Percentiles rank a stretch among this genome's conserved stretches.
These are phyloP conservation scores for Nitzschia palea DNA, from an alignment of 108 stramenopile species.

Conservation along the genomic window DNA sequence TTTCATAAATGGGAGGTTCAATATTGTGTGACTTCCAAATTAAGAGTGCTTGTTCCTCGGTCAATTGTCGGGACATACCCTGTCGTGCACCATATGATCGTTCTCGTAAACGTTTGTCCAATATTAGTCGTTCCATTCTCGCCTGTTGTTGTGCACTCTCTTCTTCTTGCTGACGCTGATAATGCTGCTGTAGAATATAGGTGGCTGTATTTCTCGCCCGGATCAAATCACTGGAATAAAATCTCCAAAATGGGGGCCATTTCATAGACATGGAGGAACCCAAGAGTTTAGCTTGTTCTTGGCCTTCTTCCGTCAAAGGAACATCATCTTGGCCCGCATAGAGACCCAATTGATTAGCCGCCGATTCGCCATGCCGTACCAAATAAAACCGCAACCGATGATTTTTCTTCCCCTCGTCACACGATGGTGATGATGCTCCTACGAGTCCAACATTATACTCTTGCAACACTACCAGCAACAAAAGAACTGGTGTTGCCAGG, in stretches of 20 bases:
- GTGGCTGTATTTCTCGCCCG: constrained; percentile 5
- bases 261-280: constrained; percentile 6
- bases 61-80: constrained; percentile 34
- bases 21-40: constrained; percentile 5
- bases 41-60: constrained; percentile 27
- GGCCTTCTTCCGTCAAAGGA: constrained; percentile 43
- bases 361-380: constrained; percentile 59
- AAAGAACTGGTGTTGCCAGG: too few species aligned
- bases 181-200: background rate
- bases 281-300: constrained; percentile 25
- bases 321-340: constrained; percentile 57
- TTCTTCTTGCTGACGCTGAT: background rate
- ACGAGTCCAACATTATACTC: too few species aligned
- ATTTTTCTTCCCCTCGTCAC: too few species aligned
- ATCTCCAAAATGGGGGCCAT: background rate
- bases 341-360: constrained; percentile 41
- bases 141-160: background rate
- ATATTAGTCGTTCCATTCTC: background rate
- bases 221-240: constrained; percentile 8
- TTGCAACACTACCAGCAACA: too few species aligned
- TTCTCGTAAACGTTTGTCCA: constrained; percentile 49
- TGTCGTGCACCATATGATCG: constrained; percentile 55
- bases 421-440: too few species aligned
- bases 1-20: constrained; percentile 45
- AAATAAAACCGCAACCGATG: constrained; percentile 41